phyloP scores from a whole-genome alignment of 768 basidiomycete genomes.

The Naganishia kalamii region DNA sequence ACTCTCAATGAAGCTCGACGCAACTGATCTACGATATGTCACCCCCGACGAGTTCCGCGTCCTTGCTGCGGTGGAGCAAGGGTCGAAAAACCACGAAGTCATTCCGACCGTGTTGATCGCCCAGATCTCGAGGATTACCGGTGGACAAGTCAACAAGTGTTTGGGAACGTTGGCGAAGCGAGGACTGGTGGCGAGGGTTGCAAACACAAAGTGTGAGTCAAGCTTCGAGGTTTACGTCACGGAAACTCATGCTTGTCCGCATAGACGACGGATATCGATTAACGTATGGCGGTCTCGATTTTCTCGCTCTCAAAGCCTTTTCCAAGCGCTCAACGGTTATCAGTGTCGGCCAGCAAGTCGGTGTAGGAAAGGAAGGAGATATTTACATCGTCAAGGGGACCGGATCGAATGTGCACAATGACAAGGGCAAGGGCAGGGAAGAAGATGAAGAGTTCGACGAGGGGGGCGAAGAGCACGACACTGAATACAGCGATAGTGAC shows the following conservation, averaged over 20 bases:
- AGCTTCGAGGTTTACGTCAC: not conserved
- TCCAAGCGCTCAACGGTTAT: slow-evolving; percentile 64
- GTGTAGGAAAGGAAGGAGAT: slow-evolving; percentile 97
- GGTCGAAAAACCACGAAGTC: slow-evolving; percentile 94
- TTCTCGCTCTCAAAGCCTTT: slow-evolving; percentile 83
- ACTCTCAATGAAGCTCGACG: slow-evolving; percentile 70
- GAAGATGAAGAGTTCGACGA: slow-evolving; percentile 8
- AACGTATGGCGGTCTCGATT: slow-evolving; percentile 98
- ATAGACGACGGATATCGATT: slow-evolving; percentile 93
- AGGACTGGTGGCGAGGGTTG: slow-evolving; percentile 78
- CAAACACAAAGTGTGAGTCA: slow-evolving; percentile 82
- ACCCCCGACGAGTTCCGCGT: slow-evolving; percentile 89
- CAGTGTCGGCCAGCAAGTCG: slow-evolving; percentile 92
- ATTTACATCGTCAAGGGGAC: slow-evolving; percentile 38
- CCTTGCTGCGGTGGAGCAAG: slow-evolving; percentile 86
- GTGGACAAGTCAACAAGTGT: slow-evolving; percentile 88
- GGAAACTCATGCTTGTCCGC: not conserved
- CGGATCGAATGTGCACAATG: slow-evolving; percentile 19
- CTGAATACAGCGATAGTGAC: slow-evolving; percentile 3
- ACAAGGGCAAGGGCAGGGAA: slow-evolving; percentile 11
- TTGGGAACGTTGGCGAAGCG: slow-evolving; percentile 85
- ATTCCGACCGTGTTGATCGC: slow-evolving; percentile 83
- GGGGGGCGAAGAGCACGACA: not conserved
- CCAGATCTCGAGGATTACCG: slow-evolving; percentile 84
- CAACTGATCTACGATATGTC: slow-evolving; percentile 87